phyloP scores from a whole-genome alignment of 2,329 filamentous ascomycete species.

The Penicillium capsulatum region DNA sequence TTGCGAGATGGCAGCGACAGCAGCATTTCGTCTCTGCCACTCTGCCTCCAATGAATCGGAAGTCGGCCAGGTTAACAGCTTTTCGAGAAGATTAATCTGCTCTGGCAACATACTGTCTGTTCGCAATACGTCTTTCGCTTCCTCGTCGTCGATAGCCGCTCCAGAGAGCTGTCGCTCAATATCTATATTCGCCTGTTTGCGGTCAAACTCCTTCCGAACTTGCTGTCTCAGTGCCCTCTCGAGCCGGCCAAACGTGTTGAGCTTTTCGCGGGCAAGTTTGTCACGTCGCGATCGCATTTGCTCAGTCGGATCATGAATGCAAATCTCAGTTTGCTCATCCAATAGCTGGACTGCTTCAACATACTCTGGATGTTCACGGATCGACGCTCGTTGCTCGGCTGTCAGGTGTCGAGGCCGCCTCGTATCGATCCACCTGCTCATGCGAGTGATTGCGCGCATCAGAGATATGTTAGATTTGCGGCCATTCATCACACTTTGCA shows the following conservation, averaged over 20 bases:
- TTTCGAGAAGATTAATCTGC: conserved; percentile 16
- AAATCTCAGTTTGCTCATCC: not conserved
- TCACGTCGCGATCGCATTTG: not conserved
- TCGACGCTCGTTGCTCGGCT: not conserved
- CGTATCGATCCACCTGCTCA: conserved; percentile 12
- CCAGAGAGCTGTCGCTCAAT: conserved; percentile 6
- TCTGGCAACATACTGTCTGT: conserved; percentile 7
- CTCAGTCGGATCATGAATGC: not conserved
- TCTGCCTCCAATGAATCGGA: conserved; percentile 14
- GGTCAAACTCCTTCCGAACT: not conserved
- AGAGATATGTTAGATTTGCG: conserved; percentile 7
- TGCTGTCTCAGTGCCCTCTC: not conserved
- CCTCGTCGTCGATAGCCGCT: conserved; percentile 13
- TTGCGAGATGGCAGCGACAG: conserved; percentile 8
- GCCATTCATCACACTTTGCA: conserved; percentile 12
- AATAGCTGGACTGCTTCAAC: not conserved
- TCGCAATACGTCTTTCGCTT: conserved; percentile 11
- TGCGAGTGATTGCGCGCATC: conserved; percentile 9
- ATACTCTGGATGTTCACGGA: conserved; percentile 3
- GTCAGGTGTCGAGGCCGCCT: conserved; percentile 9
- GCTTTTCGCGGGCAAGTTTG: not conserved
- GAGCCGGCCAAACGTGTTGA: not conserved
- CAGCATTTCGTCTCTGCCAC: conserved; percentile 11
- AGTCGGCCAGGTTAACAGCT: conserved; percentile 11
- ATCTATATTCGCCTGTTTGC: conserved; percentile 1